Conservation (phyloP, 176 grass and related monocot species). For the Metroxylon sagu region DNA sequence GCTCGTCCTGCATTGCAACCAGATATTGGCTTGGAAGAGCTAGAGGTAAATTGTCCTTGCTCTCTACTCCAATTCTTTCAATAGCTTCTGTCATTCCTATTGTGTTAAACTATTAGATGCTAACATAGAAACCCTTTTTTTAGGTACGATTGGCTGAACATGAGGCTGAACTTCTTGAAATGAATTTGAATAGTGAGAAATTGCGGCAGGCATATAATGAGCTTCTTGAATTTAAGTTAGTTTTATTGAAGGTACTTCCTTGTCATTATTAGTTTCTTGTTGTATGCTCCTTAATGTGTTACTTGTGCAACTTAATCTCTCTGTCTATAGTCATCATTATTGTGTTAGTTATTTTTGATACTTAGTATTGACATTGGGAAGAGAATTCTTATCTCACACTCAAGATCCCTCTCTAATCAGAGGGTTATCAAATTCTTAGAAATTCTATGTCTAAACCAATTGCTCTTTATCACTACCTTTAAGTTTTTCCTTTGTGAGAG, state of each 20-base stretch:
- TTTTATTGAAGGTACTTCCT: conserved; percentile 94
- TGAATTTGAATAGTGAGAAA: conserved; percentile 83
- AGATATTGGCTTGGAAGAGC: conserved; percentile 86
- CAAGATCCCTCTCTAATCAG: no score
- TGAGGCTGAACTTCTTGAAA: conserved; percentile 91
- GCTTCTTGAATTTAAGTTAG: conserved; percentile 97
- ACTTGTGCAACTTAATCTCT: no score
- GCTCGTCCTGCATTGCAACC: conserved; percentile 58
- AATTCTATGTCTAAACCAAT: no score
- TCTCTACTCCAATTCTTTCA: background rate
- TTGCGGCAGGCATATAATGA: conserved; percentile 85
- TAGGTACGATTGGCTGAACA: conserved; percentile 77
- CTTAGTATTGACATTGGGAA: no score
- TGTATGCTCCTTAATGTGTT: no score
- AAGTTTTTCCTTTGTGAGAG: no score
- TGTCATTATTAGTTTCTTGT: conserved; percentile 7
- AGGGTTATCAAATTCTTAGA: no score
- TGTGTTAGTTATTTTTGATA: no score
- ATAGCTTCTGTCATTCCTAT: background rate
- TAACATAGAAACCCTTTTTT: conserved; percentile 17
- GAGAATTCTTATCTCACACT: no score
- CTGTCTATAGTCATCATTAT: background rate
- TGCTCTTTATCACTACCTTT: no score
- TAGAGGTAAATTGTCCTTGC: conserved; percentile 53
- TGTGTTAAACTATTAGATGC: no score